Evolutionary conservation across 768 basidiomycete species (phyloP).

Genomic region (Collybia nuda): DNA sequence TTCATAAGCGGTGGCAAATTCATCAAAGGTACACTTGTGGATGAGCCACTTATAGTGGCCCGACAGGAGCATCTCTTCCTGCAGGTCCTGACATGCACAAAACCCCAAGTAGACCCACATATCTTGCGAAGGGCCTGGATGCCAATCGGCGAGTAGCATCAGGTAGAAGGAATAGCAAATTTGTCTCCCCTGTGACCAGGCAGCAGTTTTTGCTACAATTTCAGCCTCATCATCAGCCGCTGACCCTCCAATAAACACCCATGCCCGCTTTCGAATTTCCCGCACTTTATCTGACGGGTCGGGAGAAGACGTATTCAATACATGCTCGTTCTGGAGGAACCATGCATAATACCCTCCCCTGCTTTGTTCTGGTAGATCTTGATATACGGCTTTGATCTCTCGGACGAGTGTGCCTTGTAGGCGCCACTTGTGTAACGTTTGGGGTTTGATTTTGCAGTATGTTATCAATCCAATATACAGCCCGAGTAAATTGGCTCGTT

Average conservation of each 20-base stretch:
- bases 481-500: conserved; percentile 23
- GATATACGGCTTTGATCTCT: conserved; percentile 29
- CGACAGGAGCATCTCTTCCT: conserved; percentile 8
- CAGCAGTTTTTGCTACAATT: conserved; percentile 1
- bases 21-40: conserved; percentile 30
- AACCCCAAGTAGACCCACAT: conserved; percentile 24
- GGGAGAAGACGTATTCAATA: conserved; percentile 15
- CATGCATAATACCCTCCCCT: conserved; percentile 32
- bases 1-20: conserved; percentile 28
- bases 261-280: conserved; percentile 8
- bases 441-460: conserved; percentile 16
- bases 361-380: conserved; percentile 16
- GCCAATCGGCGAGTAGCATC: conserved; percentile 4
- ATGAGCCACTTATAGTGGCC: conserved; percentile 23
- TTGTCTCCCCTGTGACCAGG: background rate
- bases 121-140: conserved; percentile 10
- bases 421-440: conserved; percentile 30
- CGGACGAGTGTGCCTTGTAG: conserved; percentile 27
- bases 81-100: conserved; percentile 11
- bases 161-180: conserved; percentile 3
- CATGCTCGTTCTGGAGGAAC: conserved; percentile 32
- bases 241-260: conserved; percentile 12
- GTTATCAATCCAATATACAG: conserved; percentile 29
- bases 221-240: conserved; percentile 1
- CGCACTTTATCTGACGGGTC: background rate